Percentiles rank a stretch among this genome's conserved stretches.
Evolutionary conservation across 176 grass and related monocot species (phyloP).

Genomic region (Coix lacrymajobi): DNA sequence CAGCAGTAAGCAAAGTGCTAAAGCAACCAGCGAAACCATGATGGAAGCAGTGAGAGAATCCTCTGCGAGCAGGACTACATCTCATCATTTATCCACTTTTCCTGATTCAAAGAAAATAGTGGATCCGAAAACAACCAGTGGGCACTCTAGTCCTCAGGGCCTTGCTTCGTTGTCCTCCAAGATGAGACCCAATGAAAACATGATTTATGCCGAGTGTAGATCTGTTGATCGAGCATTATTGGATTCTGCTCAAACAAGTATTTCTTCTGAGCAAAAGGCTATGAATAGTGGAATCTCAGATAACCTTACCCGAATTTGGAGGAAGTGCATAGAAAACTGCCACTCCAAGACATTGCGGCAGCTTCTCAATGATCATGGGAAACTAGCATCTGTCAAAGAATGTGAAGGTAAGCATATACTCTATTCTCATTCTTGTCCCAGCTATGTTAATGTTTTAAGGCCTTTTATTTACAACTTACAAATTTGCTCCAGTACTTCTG

Average conservation of each 20-base stretch:
- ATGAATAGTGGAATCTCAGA: constrained; percentile 39
- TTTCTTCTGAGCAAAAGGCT: constrained; percentile 40
- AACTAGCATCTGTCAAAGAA: constrained; percentile 62
- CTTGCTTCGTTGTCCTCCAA: constrained; percentile 37
- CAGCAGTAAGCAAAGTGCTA: constrained; percentile 60
- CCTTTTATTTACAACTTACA: neutral
- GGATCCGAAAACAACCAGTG: constrained; percentile 42
- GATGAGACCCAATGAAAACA: constrained; percentile 31
- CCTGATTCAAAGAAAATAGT: constrained; percentile 35
- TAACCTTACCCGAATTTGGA: constrained; percentile 74
- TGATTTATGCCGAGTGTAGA: constrained; percentile 43
- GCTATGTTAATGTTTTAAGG: constrained; percentile 11
- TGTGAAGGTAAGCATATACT: constrained; percentile 47
- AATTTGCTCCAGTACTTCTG: neutral
- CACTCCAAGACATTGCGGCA: constrained; percentile 79
- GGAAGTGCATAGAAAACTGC: constrained; percentile 71
- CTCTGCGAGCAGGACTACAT: constrained; percentile 43
- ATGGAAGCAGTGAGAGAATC: constrained; percentile 50
- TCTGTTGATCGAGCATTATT: constrained; percentile 48
- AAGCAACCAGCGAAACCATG: constrained; percentile 39
- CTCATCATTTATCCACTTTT: constrained; percentile 41
- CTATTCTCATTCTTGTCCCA: constrained; percentile 7
- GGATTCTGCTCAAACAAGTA: constrained; percentile 40
- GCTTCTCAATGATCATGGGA: constrained; percentile 73
- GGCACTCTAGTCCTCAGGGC: constrained; percentile 39